phyloP scores from a whole-genome alignment of 192 early-diverging fungal species.

The Rhizoclosmatium globosum region DNA sequence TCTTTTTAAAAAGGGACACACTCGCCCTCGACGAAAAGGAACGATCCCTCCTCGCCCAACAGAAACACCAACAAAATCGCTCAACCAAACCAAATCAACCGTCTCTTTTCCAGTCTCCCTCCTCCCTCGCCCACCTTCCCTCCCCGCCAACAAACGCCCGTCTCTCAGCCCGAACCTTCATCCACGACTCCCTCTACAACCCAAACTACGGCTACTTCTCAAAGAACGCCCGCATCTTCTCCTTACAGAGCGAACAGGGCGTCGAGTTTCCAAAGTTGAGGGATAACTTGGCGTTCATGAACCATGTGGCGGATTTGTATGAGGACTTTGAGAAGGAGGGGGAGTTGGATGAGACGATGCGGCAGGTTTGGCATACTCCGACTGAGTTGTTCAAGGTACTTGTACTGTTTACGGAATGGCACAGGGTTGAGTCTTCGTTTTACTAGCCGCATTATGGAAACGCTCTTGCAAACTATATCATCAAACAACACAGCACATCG shows the following conservation, averaged over 20 bases:
- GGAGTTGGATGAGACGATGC: slow-evolving; percentile 61
- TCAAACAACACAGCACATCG: slow-evolving; percentile 70
- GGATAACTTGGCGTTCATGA: slow-evolving; percentile 83
- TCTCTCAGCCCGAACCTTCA: slow-evolving; percentile 62
- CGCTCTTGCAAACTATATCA: slow-evolving; percentile 88
- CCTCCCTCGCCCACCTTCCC: background rate
- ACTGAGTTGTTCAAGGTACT: slow-evolving; percentile 88
- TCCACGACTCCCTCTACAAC: slow-evolving; percentile 95
- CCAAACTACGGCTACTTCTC: slow-evolving; percentile 98
- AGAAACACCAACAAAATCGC: no score
- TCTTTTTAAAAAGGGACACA: no score
- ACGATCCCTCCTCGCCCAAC: no score
- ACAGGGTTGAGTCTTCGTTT: background rate
- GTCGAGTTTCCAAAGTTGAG: slow-evolving; percentile 71
- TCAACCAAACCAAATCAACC: no score
- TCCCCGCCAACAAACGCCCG: slow-evolving; percentile 15
- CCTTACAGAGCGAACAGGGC: slow-evolving; percentile 23
- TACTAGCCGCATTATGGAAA: slow-evolving; percentile 88
- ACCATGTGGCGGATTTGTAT: slow-evolving; percentile 77
- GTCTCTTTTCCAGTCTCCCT: background rate
- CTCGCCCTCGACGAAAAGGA: no score
- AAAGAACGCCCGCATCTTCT: slow-evolving; percentile 72
- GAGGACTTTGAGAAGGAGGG: slow-evolving; percentile 51
- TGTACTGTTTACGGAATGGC: background rate
- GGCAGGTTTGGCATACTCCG: slow-evolving; percentile 98